Base-by-base conservation (phyloP, 2,329 filamentous ascomycete species). In the Pestalotiopsis sp. region DNA sequence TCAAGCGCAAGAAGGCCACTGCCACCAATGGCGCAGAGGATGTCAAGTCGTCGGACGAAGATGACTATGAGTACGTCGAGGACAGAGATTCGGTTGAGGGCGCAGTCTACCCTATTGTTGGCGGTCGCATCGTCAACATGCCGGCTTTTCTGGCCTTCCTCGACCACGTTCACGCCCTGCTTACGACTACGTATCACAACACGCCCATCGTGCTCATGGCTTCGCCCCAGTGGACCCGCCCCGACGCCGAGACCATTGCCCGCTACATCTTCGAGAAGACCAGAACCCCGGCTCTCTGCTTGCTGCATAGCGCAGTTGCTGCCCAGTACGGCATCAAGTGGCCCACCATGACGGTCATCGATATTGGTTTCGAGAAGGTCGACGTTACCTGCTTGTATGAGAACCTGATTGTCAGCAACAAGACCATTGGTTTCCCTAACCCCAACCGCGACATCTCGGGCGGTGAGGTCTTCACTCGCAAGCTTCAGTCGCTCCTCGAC, bases 181-280 rank as follows among this genome's bases (percentile, higher is more conserved):
- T 99, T 69, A 96, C 94, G 70, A 94, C 94, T 31, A 94, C 93
- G 3, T 96, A 97, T 79, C 96, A 98, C 82, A 98, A 98, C 82
- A 98, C 95, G 0, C 95, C 96, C 1, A 93, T 99, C 72, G 87
- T 98, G 79, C 89, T 99, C 71, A 92, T 98, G 80, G 89, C 92
- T 7, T 93, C 97, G 74, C 95, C 96, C 3, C 91, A 91, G 73
- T 99, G 96, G 95, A 94, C 94, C 3, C 90, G 92, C 9, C 91
- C 92, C 71, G 94, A 98, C 80, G 92, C 92, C 78, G 95, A 98
- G 81, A 88, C 88, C 52, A 91, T 99, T 73, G 93, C 95, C 14
- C 93, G 96, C 71, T 99, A 97, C 84, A 90, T 98, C 72, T 99
- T 99, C 76, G 96, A 99, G 81, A 97, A 96, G 82, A 97, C 97